Percentiles rank a stretch among this genome's conserved stretches.
phyloP scores from a whole-genome alignment of 768 basidiomycete species.

The Boletales sp. region DNA sequence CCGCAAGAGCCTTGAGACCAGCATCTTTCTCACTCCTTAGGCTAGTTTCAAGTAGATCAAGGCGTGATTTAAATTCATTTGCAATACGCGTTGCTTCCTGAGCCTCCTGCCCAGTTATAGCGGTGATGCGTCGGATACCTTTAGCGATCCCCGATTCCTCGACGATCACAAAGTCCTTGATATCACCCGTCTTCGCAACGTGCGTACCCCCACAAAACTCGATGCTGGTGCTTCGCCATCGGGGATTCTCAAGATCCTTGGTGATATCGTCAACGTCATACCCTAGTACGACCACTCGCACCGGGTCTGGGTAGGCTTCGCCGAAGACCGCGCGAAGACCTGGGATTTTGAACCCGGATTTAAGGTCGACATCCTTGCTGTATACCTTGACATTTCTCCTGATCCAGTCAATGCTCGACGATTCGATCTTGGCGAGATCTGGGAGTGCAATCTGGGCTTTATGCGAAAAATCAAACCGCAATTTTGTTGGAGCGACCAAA shows the following conservation, averaged over 20 bases:
- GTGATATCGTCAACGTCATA: conserved; percentile 84
- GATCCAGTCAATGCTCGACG: conserved; percentile 86
- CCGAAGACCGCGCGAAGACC: conserved; percentile 96
- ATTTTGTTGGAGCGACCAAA: conserved; percentile 90
- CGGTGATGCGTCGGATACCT: conserved; percentile 92
- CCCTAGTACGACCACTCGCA: conserved; percentile 90
- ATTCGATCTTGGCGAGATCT: conserved; percentile 82
- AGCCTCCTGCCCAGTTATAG: conserved; percentile 93
- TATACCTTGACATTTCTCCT: conserved; percentile 83
- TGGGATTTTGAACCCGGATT: conserved; percentile 80
- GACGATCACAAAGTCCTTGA: conserved; percentile 92
- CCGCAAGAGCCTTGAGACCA: conserved; percentile 76
- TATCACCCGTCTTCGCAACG: conserved; percentile 94
- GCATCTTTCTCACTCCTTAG: conserved; percentile 80
- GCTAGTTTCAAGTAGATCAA: conserved; percentile 58
- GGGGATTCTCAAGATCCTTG: conserved; percentile 80
- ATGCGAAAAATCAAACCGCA: conserved; percentile 98
- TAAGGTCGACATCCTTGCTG: conserved; percentile 80
- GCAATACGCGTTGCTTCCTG: conserved; percentile 73
- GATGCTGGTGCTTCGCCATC: conserved; percentile 88
- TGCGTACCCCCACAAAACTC: conserved; percentile 99
- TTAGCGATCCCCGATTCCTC: conserved; percentile 98
- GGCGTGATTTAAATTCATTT: conserved; percentile 53
- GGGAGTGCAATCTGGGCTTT: conserved; percentile 77
- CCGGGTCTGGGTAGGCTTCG: conserved; percentile 96